Evolutionary conservation across 139 green algal genomes (phyloP).

Genomic region (Closterium sp.): DNA sequence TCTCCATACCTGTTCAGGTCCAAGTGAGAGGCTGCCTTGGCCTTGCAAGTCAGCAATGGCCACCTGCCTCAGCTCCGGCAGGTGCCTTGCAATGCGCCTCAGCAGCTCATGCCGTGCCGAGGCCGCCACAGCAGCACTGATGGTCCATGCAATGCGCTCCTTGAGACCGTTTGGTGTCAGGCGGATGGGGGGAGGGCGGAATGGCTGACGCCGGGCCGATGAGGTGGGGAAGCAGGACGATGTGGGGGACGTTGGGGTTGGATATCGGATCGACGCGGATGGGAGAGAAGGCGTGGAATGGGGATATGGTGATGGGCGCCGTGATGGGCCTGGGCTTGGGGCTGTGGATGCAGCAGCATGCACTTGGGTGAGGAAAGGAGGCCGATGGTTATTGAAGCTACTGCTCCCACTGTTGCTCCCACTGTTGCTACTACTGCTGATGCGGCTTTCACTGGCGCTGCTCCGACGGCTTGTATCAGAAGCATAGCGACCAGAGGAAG

Average conservation of each 20-base stretch:
- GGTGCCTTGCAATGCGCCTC: background rate
- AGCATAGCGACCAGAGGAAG: background rate
- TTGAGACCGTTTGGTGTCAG: background rate
- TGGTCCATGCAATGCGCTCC: background rate
- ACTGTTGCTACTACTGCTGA: background rate
- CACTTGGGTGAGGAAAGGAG: background rate
- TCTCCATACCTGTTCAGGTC: background rate
- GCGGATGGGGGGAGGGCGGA: background rate
- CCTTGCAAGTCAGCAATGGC: background rate
- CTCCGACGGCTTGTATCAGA: background rate
- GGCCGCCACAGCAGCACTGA: background rate
- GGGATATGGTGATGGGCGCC: background rate
- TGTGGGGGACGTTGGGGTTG: background rate
- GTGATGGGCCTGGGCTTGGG: background rate
- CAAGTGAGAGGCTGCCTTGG: background rate
- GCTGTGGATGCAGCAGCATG: background rate
- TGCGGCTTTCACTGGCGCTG: background rate
- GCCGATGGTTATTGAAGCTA: background rate
- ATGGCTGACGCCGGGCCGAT: background rate
- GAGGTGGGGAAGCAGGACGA: background rate
- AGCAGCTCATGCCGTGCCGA: background rate
- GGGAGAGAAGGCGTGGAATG: background rate
- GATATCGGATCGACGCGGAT: background rate
- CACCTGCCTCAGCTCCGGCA: background rate
- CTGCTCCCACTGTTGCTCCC: background rate